Base-by-base conservation (phyloP, 768 basidiomycete genomes). In the Scleroderma bovista region DNA sequence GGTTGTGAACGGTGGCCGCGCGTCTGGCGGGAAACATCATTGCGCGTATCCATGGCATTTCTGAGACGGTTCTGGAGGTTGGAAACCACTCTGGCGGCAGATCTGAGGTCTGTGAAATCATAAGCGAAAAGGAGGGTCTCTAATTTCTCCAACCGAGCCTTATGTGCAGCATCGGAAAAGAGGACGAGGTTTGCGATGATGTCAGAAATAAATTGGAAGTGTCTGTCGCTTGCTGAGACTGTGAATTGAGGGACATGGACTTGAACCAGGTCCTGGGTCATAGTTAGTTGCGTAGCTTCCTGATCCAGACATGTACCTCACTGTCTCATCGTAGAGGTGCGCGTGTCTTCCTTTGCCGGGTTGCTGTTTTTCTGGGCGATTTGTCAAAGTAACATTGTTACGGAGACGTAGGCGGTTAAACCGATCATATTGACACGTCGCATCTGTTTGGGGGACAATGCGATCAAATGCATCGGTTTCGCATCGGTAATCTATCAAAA, bases 341-440 rank as follows among this genome's bases (percentile, higher is more conserved):
- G 64, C 59, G 13, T 65, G 55, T 23, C 62, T 59, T 17, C 59
- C 50, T 48, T 41, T 47, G 19, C 66, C 62, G 7, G 53, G 44
- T 17, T 66, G 60, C 38, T 64, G 64, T 34, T 70, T 68, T n/a
- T 79, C 74, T 15, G 71, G 63, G 11, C 61, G 65, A n/a, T 68
- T 62, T 29, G 74, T 71, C 11, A 81, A 78, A 29, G 83, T 81
- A 26, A 84, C 69, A 53, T 79, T 81, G 56, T 84, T 90, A 39
- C 84, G 84, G 46, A 93, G 70, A 32, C 94, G 84, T 9, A 96
- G 76, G 37, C 86, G 84, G 68, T 98, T 98, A 73, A 95, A 95
- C 64, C 90, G 93, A 75, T 97, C 94, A 63, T 93, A 92, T 42
- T 84, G 86, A 53, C 95, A 80, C 4, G 77, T 82, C 1, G 88